Evolutionary conservation across 2,329 filamentous ascomycete species (phyloP), one percentile per base, ranked within the genome.

Genomic region (Fusarium temperatum): DNA sequence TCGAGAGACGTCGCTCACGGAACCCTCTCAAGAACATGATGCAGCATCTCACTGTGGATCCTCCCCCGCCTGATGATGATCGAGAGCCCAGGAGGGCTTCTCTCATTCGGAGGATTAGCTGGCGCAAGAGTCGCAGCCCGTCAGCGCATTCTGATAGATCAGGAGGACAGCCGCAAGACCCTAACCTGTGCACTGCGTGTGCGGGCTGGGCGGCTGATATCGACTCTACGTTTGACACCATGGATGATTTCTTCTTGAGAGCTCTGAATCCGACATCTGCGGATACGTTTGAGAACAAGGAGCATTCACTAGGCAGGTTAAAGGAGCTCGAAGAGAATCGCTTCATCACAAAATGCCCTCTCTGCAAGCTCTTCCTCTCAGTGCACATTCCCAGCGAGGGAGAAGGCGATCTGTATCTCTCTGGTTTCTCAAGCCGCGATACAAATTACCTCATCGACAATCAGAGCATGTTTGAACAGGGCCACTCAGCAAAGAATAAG

Each of bases 1-100:
- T 79, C 4, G 77, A 80, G 74, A 79, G 80, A 42, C 79, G 80
- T 41, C 75, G 81, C 30, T 82, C 80, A 55, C 80, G 77, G 75
- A 82, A 82, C 66, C 80, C 80, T 57, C 74, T 82, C 53, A 79
- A 77, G 57, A 82, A 78, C 64, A 82, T 82, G 80, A 82, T 82
- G 78, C 80, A 82, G 68, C 81, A 82, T 64, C 80, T 82, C 54
- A 81, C 81, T 38, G 81, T 82, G 56, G 81, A 82, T 36, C 69
- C 77, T 13, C 75, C 79, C 12, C 73, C 78, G 39, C 75, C 77
- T 36, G 77, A 81, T 26, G 76, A 77, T 13, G 75, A 76, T 32
- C 73, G 77, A 24, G 66, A 78, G 42, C 74, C 79, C 5, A 74
- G 79, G n/a, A 78, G 78, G 48, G 70, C 71, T 17, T 82, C 80